Base-by-base conservation (phyloP, 352 stramenopile species). In the Thraustochytrium sp. region DNA sequence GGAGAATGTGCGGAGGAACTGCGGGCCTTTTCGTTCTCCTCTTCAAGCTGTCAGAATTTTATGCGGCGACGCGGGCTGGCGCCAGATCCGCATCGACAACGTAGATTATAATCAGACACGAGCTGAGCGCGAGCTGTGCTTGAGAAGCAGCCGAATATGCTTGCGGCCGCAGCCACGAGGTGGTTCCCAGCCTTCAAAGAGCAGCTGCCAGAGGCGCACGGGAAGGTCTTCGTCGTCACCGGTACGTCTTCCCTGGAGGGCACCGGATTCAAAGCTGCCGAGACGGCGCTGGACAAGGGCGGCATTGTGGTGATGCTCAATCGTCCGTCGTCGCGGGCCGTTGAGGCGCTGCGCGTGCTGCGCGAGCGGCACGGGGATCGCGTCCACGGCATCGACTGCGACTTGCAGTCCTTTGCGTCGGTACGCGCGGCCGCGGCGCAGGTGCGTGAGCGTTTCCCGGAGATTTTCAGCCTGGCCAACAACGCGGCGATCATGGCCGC, bases 401-500 rank as follows among this genome's bases (percentile, higher is more conserved):
- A 84, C 48, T 34, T 84, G 26, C 38, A 74, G 54, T 37, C 18
- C 8, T 21, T 78, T 18, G 59, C 3, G n/a, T 40, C 23, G 9
- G 76, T 84, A 26, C 76, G 76, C 31, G 11, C 26, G 11, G 62
- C 62, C n/a, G 62, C 62, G 11, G 62, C 11, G 9, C 5, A 72
- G 59, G 85, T 91, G 49, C 59, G 59, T 26, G 59, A 72, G 59
- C 21, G 13, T 31, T n/a, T n/a, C n/a, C n/a, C n/a, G n/a, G n/a
- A n/a, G n/a, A 31, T 96, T 42, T 87, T 92, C 76, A 88, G 93
- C 0, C 82, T 95, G 13, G 84, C 93, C 21, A 94, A 95, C 85
- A 96, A 96, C 87, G 92, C 92, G 4, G 92, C 91, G 26, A 89
- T 96, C 31, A 96, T 96, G 92, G 91, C 90, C 2, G 87, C 94